Evolutionary conservation across 208 protist species (phyloP).

Genomic region (Leishmania tarentolae): DNA sequence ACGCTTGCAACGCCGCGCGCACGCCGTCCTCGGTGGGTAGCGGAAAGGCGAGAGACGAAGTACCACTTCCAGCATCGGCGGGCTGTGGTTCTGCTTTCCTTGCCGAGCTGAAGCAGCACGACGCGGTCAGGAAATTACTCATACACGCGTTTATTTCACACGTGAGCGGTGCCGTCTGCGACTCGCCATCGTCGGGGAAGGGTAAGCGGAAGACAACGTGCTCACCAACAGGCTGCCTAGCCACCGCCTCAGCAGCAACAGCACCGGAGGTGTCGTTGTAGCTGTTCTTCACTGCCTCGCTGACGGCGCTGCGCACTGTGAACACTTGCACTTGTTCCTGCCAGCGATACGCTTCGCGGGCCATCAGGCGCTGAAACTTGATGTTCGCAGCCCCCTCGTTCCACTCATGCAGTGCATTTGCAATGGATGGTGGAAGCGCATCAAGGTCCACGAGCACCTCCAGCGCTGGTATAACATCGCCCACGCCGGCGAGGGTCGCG

Average conservation of each 20-base stretch:
- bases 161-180: neutral
- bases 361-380: slow-evolving; percentile 7
- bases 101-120: slow-evolving; percentile 16
- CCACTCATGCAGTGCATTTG: slow-evolving; percentile 12
- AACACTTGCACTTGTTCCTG: slow-evolving; percentile 15
- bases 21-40: slow-evolving; percentile 15
- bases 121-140: slow-evolving; percentile 10
- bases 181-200: neutral
- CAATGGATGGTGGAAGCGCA: slow-evolving; percentile 7
- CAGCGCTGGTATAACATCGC: slow-evolving; percentile 16
- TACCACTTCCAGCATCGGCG: neutral
- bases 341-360: slow-evolving; percentile 11
- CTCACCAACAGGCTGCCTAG: slow-evolving; percentile 10
- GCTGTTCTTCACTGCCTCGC: slow-evolving; percentile 1
- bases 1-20: slow-evolving; percentile 21
- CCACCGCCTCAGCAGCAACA: neutral
- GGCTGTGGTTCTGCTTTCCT: neutral
- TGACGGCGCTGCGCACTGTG: slow-evolving; percentile 10
- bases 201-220: slow-evolving; percentile 27
- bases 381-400: slow-evolving; percentile 13
- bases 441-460: slow-evolving; percentile 21
- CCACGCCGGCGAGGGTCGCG: neutral
- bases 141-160: slow-evolving; percentile 15
- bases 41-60: neutral
- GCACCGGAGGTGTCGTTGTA: neutral